Percentiles rank a stretch among this genome's conserved stretches.
Evolutionary conservation across 148 eudicot species (phyloP).

Genomic region (Rhododendron kiyosumense): DNA sequence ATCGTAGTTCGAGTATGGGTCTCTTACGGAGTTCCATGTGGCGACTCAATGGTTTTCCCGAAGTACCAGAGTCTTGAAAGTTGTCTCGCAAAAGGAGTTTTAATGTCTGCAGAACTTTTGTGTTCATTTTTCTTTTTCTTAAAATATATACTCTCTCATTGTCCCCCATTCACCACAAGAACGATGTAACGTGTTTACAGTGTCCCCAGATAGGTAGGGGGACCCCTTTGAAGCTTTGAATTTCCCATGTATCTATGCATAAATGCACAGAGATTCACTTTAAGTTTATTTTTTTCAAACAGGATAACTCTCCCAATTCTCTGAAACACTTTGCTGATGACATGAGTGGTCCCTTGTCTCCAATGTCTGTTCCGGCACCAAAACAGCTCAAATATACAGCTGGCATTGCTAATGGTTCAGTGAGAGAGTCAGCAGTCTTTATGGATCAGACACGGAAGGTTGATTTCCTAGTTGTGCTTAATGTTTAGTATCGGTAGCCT

Average conservation of each 20-base stretch:
- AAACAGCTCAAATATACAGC: conserved; percentile 95
- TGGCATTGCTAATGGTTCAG: conserved; percentile 78
- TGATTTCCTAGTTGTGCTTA: conserved; percentile 3
- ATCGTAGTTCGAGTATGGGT: background rate
- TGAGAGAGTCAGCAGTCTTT: conserved; percentile 71
- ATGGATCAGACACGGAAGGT: conserved; percentile 83
- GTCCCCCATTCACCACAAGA: background rate
- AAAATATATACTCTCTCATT: background rate
- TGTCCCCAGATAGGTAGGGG: background rate
- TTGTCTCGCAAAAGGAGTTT: background rate
- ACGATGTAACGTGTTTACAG: background rate
- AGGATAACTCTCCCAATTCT: conserved; percentile 59
- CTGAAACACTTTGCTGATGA: conserved; percentile 68
- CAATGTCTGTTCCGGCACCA: conserved; percentile 75
- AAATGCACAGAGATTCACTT: background rate
- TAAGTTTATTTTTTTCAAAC: conserved; percentile 7
- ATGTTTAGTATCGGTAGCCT: background rate
- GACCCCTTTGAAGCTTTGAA: background rate
- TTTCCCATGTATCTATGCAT: background rate
- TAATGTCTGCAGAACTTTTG: background rate
- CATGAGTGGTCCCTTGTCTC: conserved; percentile 67
- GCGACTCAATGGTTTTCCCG: background rate
- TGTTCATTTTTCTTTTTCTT: background rate
- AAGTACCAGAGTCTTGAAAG: background rate
- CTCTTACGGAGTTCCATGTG: background rate